Evolutionary conservation across 83 land plant species (phyloP).

Genomic region (Thuja plicata): DNA sequence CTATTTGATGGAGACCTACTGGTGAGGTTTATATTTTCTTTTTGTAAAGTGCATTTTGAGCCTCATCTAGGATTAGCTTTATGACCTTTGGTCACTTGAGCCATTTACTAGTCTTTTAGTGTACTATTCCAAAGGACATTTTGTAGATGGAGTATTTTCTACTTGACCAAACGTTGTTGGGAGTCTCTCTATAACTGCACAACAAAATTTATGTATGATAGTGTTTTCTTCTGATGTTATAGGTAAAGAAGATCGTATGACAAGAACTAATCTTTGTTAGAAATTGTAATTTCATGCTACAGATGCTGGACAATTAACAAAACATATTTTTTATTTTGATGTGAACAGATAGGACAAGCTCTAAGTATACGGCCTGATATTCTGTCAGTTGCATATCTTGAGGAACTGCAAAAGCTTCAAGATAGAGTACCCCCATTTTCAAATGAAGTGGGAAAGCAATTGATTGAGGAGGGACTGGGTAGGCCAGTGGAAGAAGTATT

Average conservation of each 20-base stretch:
- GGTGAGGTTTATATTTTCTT: background rate
- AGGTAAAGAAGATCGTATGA: background rate
- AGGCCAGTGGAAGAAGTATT: constrained; percentile 29
- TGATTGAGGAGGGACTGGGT: constrained; percentile 24
- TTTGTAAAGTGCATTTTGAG: background rate
- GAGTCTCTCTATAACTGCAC: constrained; percentile 7
- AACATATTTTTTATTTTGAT: constrained; percentile 10
- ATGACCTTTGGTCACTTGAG: background rate
- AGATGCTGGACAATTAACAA: background rate
- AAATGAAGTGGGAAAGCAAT: constrained; percentile 18
- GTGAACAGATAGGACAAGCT: constrained; percentile 51
- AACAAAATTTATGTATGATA: background rate
- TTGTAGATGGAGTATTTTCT: background rate
- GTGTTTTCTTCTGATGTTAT: background rate
- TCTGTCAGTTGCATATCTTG: constrained; percentile 39
- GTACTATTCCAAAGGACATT: background rate
- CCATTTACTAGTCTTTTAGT: background rate
- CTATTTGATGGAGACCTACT: background rate
- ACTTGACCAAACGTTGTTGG: background rate
- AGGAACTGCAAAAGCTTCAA: constrained; percentile 48
- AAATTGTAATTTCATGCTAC: background rate
- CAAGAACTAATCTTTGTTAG: background rate
- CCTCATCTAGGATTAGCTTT: background rate
- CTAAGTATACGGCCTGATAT: constrained; percentile 58
- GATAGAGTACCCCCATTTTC: constrained; percentile 33